A percentile compares a stretch with the other conserved stretches of the same genome.
Conservation (phyloP, 148 eudicot species). For the Dianthus caryophyllus region DNA sequence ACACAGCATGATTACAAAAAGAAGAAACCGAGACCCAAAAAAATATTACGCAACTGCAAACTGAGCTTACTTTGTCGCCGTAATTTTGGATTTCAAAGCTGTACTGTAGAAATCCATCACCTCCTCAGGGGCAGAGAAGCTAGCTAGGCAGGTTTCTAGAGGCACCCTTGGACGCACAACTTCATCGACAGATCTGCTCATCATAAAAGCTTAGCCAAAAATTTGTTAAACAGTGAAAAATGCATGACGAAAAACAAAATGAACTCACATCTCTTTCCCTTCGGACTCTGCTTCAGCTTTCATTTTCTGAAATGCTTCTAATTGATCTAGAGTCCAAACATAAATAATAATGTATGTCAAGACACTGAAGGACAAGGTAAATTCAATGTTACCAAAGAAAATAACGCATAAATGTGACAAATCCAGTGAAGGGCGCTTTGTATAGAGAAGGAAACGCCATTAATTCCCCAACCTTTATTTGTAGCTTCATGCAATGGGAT, state of each 20-base stretch:
- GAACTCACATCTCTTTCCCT: conserved; percentile 71
- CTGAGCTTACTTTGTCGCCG: conserved; percentile 75
- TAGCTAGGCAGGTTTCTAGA: conserved; percentile 66
- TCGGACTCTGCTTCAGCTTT: conserved; percentile 51
- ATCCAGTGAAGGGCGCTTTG: not conserved
- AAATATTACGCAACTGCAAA: not conserved
- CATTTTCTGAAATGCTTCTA: conserved; percentile 55
- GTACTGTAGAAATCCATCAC: conserved; percentile 88
- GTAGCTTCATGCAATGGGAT: conserved; percentile 78
- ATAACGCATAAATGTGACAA: not conserved
- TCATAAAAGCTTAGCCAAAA: conserved; percentile 12
- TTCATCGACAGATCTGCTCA: conserved; percentile 58
- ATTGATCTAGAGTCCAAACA: conserved; percentile 51
- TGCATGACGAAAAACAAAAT: conserved; percentile 7
- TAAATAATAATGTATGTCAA: conserved; percentile 9
- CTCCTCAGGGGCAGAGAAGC: conserved; percentile 83
- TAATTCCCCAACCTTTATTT: conserved; percentile 56
- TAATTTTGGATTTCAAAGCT: conserved; percentile 72
- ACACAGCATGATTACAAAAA: not conserved
- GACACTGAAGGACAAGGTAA: not conserved
- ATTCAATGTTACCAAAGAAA: not conserved
- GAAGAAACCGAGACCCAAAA: not conserved
- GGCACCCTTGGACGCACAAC: conserved; percentile 95
- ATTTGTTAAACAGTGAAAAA: not conserved
- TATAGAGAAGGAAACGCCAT: not conserved